Evolutionary conservation across 2,329 filamentous ascomycete species (phyloP), one percentile per base, ranked within the genome.

Genomic region (Penicillium sp.): DNA sequence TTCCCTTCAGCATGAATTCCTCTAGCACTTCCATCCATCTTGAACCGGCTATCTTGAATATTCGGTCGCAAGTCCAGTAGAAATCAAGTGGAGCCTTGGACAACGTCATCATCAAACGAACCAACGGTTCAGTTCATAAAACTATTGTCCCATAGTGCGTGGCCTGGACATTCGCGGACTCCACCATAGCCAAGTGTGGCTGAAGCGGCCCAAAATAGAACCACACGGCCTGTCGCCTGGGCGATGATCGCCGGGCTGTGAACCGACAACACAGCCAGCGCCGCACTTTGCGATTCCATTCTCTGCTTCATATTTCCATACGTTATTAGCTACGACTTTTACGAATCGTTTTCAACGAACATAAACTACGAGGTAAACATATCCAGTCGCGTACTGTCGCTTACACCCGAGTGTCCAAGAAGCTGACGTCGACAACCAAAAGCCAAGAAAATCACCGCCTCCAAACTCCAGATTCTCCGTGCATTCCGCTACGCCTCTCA

Each of bases 191-290:
- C 38, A 33, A 44, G 53, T 58, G 68, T 70, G 68, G 67, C 68
- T 66, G 60, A 66, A 42, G 59, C 24, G 50, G 53, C 62, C 67
- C 55, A 58, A 68, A 70, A 70, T 70, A 70, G 68, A 65, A 54
- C 56, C 47, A 59, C 62, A 60, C 66, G 65, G 68, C 54, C 67
- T 68, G 67, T 70, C 67, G 68, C 68, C 68, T 68, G 67, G 68
- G 68, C 64, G 64, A 68, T 68, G 62, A 60, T 55, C 65, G n/a
- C 24, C 38, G 45, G 45, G 53, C 44, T 60, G 28, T 17, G 33
- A 13, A 6, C 37, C 19, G 12, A 13, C 40, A 49, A 42, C 28
- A 45, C 37, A 44, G 40, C 53, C 37, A 55, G 38, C 38, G 28
- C 38, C 12, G 17, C 53, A 55, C 51, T 42, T 40, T 40, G 7